Evolutionary conservation across 768 basidiomycete genomes (phyloP), one percentile per base, ranked within the genome.

Genomic region (Leucogyrophana mollusca): DNA sequence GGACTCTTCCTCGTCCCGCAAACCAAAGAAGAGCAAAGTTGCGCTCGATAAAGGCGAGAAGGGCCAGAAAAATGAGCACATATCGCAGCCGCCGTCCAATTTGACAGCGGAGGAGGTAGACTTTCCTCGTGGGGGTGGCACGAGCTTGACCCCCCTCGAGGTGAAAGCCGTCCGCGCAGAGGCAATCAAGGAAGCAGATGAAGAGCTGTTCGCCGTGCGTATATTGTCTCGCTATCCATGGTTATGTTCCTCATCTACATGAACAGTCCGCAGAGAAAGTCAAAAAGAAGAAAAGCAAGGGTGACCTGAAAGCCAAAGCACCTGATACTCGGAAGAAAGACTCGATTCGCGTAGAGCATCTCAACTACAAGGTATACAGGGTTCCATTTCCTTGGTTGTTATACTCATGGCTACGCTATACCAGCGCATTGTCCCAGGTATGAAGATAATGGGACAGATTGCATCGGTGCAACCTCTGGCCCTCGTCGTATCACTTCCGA

Each of bases 121-220:
- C 65, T 99, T 98, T 67, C 94, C 94, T 47, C 83, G 95, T 55
- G 96, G 95, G 21, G 95, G 95, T 21, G 95, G 95, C 43, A 89
- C 92, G 1, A 78, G 73, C 24, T 78, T 95, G 55, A 96, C 94
- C 16, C 86, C 93, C 24, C 69, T 91, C 6, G 94, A 99, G 65
- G 85, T 93, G 44, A 94, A 94, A 66, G 71, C 83, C 43, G 80
- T 91, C 27, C 80, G 85, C 42, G 83, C 87, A 18, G 95, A 98
- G 64, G 95, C 83, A 4, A 71, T 80, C 8, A 82, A 83, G 60
- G 94, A 96, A 62, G 93, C 90, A 0, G 80, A 94, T 57, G 78
- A 79, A 25, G 90, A 93, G 52, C 68, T 92, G 3, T 87, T 91
- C 58, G 67, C 79, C 68, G 88, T 85, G 50, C 39, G 78, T 60